A percentile compares a stretch with the other conserved stretches of the same genome.
phyloP scores from a whole-genome alignment of 495 filamentous ascomycete species.

The Staphylotrichum tortipilum region DNA sequence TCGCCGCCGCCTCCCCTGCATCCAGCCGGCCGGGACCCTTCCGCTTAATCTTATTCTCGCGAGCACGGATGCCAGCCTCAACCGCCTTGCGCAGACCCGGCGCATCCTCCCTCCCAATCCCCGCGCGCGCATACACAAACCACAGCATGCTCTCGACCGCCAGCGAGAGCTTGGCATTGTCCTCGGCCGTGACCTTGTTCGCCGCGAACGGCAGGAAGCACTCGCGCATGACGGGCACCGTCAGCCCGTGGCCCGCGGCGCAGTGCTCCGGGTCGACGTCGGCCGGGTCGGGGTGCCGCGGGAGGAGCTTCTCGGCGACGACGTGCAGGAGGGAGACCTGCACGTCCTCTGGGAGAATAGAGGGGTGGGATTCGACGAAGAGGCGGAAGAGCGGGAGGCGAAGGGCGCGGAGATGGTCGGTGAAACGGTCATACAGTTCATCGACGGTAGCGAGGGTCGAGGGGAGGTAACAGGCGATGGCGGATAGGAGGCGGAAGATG shows the following conservation, averaged over 20 bases:
- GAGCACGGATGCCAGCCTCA: constrained; percentile 52
- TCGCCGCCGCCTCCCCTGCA: constrained; percentile 21
- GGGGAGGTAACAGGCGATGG: constrained; percentile 19
- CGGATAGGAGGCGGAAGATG: constrained; percentile 41
- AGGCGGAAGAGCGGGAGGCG: constrained; percentile 62
- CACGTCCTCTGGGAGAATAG: constrained; percentile 39
- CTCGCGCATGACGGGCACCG: constrained; percentile 49
- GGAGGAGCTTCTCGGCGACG: constrained; percentile 55
- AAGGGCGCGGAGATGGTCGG: constrained; percentile 55
- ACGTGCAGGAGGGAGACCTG: constrained; percentile 56
- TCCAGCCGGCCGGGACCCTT: not conserved
- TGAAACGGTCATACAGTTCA: constrained; percentile 60
- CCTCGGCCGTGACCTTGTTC: constrained; percentile 48
- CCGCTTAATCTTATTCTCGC: constrained; percentile 44
- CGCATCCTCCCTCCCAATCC: constrained; percentile 37
- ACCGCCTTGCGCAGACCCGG: constrained; percentile 43
- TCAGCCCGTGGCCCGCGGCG: constrained; percentile 40
- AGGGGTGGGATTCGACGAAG: constrained; percentile 49
- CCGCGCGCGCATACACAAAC: constrained; percentile 43
- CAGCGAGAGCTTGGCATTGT: constrained; percentile 76
- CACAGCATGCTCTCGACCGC: constrained; percentile 64
- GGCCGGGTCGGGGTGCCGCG: constrained; percentile 42
- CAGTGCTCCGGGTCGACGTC: constrained; percentile 27
- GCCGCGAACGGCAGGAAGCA: constrained; percentile 69
- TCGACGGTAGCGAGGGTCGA: constrained; percentile 43